Percentiles rank a stretch among this genome's conserved stretches.
Conservation (phyloP, 495 filamentous ascomycete genomes). For the Coniosporium apollinis region DNA sequence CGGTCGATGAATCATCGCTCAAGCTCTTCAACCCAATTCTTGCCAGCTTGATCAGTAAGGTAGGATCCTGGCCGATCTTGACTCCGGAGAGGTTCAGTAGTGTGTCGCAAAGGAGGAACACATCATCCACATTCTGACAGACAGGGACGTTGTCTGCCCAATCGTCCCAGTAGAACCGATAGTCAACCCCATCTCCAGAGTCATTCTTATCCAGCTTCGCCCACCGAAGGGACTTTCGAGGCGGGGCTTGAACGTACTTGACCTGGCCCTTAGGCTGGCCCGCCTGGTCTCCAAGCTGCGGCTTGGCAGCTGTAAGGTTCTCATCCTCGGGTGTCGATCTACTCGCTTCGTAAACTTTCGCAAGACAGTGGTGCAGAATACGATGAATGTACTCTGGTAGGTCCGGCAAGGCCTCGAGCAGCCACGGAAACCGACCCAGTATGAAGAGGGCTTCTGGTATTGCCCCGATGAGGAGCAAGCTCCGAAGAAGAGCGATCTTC, state of each 20-base stretch:
- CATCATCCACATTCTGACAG: slow-evolving; percentile 77
- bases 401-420: slow-evolving; percentile 67
- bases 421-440: slow-evolving; percentile 79
- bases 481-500: slow-evolving; percentile 68
- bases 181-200: slow-evolving; percentile 51
- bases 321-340: slow-evolving; percentile 28
- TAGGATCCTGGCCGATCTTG: slow-evolving; percentile 70
- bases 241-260: slow-evolving; percentile 30
- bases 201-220: slow-evolving; percentile 62
- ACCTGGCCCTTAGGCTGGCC: slow-evolving; percentile 4
- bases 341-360: slow-evolving; percentile 43
- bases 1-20: slow-evolving; percentile 44
- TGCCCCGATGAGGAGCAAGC: slow-evolving; percentile 78
- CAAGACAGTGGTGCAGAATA: slow-evolving; percentile 62
- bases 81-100: slow-evolving; percentile 71
- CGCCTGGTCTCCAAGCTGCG: slow-evolving; percentile 5
- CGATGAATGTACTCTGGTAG: slow-evolving; percentile 65
- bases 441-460: slow-evolving; percentile 88
- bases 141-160: slow-evolving; percentile 88
- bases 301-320: slow-evolving; percentile 24
- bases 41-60: slow-evolving; percentile 60
- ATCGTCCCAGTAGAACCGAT: slow-evolving; percentile 93
- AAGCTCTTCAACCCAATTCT: slow-evolving; percentile 68
- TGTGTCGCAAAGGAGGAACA: slow-evolving; percentile 74
- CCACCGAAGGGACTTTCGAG: slow-evolving; percentile 55